A percentile compares a stretch with the other conserved stretches of the same genome.
Evolutionary conservation across 345 rosid species (phyloP).

Genomic region (Psidium friedrichsthalianum): DNA sequence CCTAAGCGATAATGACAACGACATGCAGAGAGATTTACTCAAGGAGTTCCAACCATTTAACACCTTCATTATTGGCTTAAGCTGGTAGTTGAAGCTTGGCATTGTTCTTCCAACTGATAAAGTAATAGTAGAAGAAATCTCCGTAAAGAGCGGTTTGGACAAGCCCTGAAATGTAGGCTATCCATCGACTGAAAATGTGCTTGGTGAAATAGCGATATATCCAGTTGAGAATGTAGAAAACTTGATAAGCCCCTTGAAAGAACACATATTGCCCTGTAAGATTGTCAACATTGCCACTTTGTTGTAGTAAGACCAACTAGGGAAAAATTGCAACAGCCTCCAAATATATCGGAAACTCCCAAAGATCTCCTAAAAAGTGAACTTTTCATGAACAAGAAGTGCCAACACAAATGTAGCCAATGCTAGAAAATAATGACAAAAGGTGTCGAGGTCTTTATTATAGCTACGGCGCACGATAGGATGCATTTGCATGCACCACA

Average conservation of each 20-base stretch:
- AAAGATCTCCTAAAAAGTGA: conserved; percentile 64
- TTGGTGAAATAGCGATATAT: conserved; percentile 68
- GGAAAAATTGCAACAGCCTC: conserved; percentile 93
- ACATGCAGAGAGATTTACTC: not conserved
- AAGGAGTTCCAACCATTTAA: not conserved
- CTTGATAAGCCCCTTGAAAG: conserved; percentile 77
- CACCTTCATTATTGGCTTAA: conserved; percentile 16
- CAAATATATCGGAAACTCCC: conserved; percentile 92
- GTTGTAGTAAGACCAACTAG: conserved; percentile 75
- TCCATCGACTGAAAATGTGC: conserved; percentile 67
- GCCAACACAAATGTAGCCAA: conserved; percentile 49
- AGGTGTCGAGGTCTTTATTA: conserved; percentile 76
- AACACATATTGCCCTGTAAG: conserved; percentile 88
- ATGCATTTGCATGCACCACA: conserved; percentile 84
- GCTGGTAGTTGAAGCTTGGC: no score
- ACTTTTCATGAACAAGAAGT: conserved; percentile 57
- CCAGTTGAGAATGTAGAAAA: conserved; percentile 81
- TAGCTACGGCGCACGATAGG: conserved; percentile 56
- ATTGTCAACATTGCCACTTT: conserved; percentile 95
- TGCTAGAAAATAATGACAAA: conserved; percentile 59
- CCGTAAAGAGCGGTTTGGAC: conserved; percentile 84
- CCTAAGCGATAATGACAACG: not conserved
- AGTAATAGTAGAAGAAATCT: conserved; percentile 92
- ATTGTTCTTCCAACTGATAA: no score
- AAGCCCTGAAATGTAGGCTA: conserved; percentile 78